Conservation (phyloP, 805 yeast species). For the Starmerella stigmatis region DNA sequence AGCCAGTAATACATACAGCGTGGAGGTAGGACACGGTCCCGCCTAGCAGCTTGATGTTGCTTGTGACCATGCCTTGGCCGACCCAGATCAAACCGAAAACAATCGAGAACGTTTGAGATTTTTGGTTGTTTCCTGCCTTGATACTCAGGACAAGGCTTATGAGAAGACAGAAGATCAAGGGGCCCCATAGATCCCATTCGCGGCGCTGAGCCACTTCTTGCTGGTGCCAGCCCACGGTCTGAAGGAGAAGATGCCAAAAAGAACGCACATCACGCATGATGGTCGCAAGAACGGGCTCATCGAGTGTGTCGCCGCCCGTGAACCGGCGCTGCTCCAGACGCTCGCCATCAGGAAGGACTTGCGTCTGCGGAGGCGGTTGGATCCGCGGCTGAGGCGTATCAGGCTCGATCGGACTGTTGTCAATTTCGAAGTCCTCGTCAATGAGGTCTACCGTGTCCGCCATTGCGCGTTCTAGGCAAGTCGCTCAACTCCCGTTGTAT, state of each 20-base stretch:
- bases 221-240: slow-evolving; percentile 36
- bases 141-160: slow-evolving; percentile 43
- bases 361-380: slow-evolving; percentile 14
- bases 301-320: slow-evolving; percentile 61
- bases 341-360: slow-evolving; percentile 25
- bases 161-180: slow-evolving; percentile 48
- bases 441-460: slow-evolving; percentile 3
- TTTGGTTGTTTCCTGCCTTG: slow-evolving; percentile 34
- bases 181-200: slow-evolving; percentile 48
- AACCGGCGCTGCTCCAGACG: slow-evolving; percentile 41
- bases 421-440: slow-evolving; percentile 22
- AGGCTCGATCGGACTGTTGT: slow-evolving; percentile 25
- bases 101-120: slow-evolving; percentile 52
- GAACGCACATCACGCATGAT: slow-evolving; percentile 39
- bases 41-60: slow-evolving; percentile 54
- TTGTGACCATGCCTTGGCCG: slow-evolving; percentile 48
- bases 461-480: not conserved
- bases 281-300: slow-evolving; percentile 56
- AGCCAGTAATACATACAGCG: slow-evolving; percentile 61
- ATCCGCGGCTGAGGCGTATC: slow-evolving; percentile 16
- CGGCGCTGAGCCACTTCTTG: slow-evolving; percentile 14
- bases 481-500: no score
- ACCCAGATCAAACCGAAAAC: slow-evolving; percentile 56
- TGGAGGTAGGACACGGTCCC: slow-evolving; percentile 54
- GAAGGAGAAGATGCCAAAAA: slow-evolving; percentile 36